phyloP scores from a whole-genome alignment of 2,329 filamentous ascomycete species.

The Penicillium sp. region DNA sequence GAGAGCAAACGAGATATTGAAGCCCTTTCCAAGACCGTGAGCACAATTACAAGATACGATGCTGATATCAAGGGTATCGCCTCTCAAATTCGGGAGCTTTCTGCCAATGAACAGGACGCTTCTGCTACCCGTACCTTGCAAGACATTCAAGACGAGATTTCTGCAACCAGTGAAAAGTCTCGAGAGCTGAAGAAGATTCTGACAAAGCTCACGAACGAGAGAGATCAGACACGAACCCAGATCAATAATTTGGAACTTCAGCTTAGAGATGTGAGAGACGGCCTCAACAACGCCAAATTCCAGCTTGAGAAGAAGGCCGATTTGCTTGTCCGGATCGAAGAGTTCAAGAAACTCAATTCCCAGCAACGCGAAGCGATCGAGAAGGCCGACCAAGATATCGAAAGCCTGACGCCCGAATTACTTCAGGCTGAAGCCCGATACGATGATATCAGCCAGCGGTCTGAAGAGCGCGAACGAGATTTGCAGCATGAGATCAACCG shows the following conservation, averaged over 20 bases:
- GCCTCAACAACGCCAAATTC: conserved; percentile 66
- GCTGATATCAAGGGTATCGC: conserved; percentile 71
- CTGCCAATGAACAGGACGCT: conserved; percentile 70
- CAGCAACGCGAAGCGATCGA: conserved; percentile 70
- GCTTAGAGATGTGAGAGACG: conserved; percentile 69
- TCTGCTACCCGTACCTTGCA: conserved; percentile 69
- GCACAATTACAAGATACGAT: conserved; percentile 69
- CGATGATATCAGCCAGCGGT: conserved; percentile 71
- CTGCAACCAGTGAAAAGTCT: conserved; percentile 64
- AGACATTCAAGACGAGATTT: conserved; percentile 77
- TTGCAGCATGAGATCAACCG: conserved; percentile 68
- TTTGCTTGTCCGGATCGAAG: conserved; percentile 68
- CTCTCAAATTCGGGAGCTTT: conserved; percentile 70
- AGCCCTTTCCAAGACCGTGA: conserved; percentile 70
- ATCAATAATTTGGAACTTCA: conserved; percentile 73
- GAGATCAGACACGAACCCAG: conserved; percentile 67
- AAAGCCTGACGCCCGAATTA: conserved; percentile 71
- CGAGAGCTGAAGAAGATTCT: conserved; percentile 63
- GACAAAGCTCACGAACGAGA: conserved; percentile 65
- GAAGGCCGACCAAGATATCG: conserved; percentile 69
- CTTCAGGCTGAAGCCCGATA: conserved; percentile 71
- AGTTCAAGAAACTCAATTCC: conserved; percentile 65
- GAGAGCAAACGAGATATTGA: conserved; percentile 72
- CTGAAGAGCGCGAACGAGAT: conserved; percentile 69
- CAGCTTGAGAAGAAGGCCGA: conserved; percentile 79